These are phyloP conservation scores for Casaregolazyma lundiana DNA, from an alignment of 1,139 yeast species.

Conservation along the genomic window DNA sequence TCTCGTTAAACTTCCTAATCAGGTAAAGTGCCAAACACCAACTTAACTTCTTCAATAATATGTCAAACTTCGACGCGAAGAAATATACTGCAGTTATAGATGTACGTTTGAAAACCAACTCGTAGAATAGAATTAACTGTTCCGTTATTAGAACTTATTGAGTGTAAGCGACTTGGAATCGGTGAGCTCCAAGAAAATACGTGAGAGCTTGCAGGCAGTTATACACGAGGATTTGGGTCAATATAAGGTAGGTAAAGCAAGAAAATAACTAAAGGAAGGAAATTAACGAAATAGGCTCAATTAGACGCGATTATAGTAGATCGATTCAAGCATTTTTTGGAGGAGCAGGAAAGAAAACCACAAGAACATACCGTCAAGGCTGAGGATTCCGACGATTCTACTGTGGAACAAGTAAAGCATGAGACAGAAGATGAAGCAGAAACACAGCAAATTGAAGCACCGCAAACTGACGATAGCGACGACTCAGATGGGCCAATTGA, in stretches of 20 bases:
- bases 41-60: background rate
- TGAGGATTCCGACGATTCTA: background rate
- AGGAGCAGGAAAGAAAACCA: slow-evolving; percentile 22
- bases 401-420: background rate
- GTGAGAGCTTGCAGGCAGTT: slow-evolving; percentile 65
- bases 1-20: background rate
- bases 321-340: slow-evolving; percentile 50
- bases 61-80: slow-evolving; percentile 4
- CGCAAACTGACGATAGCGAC: slow-evolving; percentile 14
- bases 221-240: slow-evolving; percentile 53
- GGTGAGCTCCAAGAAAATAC: slow-evolving; percentile 66
- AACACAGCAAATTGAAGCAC: background rate
- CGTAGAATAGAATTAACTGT: background rate
- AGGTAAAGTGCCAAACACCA: background rate
- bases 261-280: background rate
- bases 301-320: slow-evolving; percentile 59
- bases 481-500: slow-evolving; percentile 10
- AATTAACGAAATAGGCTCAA: slow-evolving; percentile 37
- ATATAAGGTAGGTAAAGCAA: slow-evolving; percentile 32
- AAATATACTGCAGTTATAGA: slow-evolving; percentile 64
- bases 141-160: slow-evolving; percentile 36
- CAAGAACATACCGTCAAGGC: background rate
- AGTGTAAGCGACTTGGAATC: slow-evolving; percentile 69
- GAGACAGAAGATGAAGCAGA: slow-evolving; percentile 1
- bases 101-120: slow-evolving; percentile 39